Conservation (phyloP, 805 yeast genomes). For the Starmerella stigmatis region DNA sequence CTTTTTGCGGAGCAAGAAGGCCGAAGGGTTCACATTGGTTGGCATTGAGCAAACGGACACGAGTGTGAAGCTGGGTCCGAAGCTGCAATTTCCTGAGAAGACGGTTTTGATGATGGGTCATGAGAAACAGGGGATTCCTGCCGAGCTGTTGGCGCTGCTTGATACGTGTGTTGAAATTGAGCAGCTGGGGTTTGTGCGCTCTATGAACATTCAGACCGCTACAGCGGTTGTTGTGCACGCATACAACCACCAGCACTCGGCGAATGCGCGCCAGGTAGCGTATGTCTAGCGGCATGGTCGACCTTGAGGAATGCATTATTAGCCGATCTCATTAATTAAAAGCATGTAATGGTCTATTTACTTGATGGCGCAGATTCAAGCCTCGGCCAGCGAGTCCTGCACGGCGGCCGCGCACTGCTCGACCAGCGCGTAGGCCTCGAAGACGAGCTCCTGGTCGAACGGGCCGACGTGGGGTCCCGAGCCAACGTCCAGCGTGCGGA, state of each 20-base stretch:
- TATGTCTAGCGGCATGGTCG: no score
- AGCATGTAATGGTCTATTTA: no score
- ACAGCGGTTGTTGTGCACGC: constrained; percentile 91
- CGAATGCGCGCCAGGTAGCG: not conserved
- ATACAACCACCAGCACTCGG: constrained; percentile 36
- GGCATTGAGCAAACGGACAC: constrained; percentile 91
- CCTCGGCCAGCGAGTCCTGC: constrained; percentile 19
- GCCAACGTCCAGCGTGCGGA: constrained; percentile 56
- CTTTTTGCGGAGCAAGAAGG: constrained; percentile 50
- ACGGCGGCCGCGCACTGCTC: constrained; percentile 53
- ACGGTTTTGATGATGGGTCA: constrained; percentile 71
- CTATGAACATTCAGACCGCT: constrained; percentile 96
- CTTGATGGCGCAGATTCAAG: no score
- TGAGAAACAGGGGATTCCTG: constrained; percentile 88
- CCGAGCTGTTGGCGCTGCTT: constrained; percentile 65
- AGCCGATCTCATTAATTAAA: no score
- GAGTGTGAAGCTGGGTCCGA: constrained; percentile 57
- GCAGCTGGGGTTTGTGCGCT: constrained; percentile 82
- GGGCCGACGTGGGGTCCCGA: constrained; percentile 42
- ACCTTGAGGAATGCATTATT: no score
- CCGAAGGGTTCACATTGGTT: constrained; percentile 73
- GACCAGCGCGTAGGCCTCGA: constrained; percentile 48
- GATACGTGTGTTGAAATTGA: constrained; percentile 85
- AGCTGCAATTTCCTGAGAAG: constrained; percentile 64
- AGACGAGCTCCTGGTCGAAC: constrained; percentile 30